Evolutionary conservation across 768 basidiomycete species (phyloP), one percentile per base, ranked within the genome.

Genomic region (Brasilioporus rufonigricans): DNA sequence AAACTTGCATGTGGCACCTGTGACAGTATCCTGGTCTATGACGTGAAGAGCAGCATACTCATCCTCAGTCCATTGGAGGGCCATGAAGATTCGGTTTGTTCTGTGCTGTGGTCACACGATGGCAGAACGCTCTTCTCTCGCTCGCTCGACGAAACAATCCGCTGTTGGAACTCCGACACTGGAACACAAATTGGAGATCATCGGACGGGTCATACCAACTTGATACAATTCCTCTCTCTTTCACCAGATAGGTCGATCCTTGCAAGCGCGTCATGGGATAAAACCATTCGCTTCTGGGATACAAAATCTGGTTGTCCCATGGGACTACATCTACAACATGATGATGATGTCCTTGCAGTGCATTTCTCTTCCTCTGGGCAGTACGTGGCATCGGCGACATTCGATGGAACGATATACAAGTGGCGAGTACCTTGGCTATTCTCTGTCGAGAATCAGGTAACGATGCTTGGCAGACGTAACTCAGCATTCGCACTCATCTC

Each of bases 41-140:
- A 56, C 14, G 21, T 58, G 12, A 14, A 48, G 40, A 23, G 13
- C 23, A 14, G 40, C 4, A 10, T 0, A 10, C 48, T 35, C 8
- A 0, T 52, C 40, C n/a, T 53, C 12, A 24, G 41, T 36, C 54
- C 35, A 0, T 10, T 50, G 7, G 1, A n/a, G 1, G 38, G 31
- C 8, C n/a, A 41, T 21, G 19, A 7, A 12, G 23, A 18, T 14
- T 4, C 8, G 1, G 18, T 44, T 9, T 0, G 14, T 0, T 13
- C 24, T 14, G 18, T 63, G 5, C n/a, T 48, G 4, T 64, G 63
- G 62, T 57, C 63, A 16, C 46, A 0, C 4, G 59, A 61, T 31
- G 62, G 62, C 6, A 51, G 23, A 31, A 50, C 7, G 4, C 19
- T 64, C 13, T 61, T 53, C 44, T 54, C 59, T 27, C 14, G 5